Evolutionary conservation across 2,329 filamentous ascomycete genomes (phyloP).

Genomic region (Diaporthe citrichinensis): DNA sequence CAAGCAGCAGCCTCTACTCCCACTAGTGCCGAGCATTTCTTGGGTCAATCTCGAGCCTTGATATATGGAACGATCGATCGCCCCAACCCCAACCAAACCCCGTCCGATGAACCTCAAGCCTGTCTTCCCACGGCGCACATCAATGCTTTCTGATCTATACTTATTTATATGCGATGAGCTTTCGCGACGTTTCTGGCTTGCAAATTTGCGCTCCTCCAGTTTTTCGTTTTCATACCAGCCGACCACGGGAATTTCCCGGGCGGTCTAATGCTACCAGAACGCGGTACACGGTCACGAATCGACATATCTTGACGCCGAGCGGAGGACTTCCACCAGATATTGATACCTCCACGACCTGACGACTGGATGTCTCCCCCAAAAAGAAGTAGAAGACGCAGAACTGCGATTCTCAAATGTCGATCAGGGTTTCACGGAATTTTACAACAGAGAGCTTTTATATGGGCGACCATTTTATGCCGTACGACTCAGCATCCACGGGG

Average conservation of each 20-base stretch:
- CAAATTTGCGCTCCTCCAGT: slow-evolving; percentile 10
- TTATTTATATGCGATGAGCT: slow-evolving; percentile 33
- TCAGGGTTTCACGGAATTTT: slow-evolving; percentile 37
- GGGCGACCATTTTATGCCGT: slow-evolving; percentile 44
- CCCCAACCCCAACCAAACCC: slow-evolving; percentile 23
- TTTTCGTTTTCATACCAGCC: slow-evolving; percentile 35
- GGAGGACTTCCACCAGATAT: slow-evolving; percentile 28
- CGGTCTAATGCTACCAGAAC: slow-evolving; percentile 38
- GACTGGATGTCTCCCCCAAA: slow-evolving; percentile 34
- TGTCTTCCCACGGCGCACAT: slow-evolving; percentile 36
- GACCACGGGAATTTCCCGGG: neutral
- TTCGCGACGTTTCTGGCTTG: slow-evolving; percentile 26
- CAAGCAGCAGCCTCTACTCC: slow-evolving; percentile 41
- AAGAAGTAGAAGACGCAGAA: slow-evolving; percentile 24
- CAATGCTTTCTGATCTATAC: slow-evolving; percentile 30
- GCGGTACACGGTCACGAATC: slow-evolving; percentile 37
- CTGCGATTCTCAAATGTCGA: slow-evolving; percentile 33
- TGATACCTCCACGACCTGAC: slow-evolving; percentile 40
- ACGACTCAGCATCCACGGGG: slow-evolving; percentile 42
- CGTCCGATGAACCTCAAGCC: slow-evolving; percentile 32
- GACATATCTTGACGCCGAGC: slow-evolving; percentile 33
- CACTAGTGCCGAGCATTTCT: slow-evolving; percentile 34
- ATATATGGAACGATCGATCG: slow-evolving; percentile 29
- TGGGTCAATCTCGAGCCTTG: slow-evolving; percentile 20
- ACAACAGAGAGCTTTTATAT: slow-evolving; percentile 41